phyloP scores from a whole-genome alignment of 2,329 filamentous ascomycete species.

The Juglanconis oblonga region DNA sequence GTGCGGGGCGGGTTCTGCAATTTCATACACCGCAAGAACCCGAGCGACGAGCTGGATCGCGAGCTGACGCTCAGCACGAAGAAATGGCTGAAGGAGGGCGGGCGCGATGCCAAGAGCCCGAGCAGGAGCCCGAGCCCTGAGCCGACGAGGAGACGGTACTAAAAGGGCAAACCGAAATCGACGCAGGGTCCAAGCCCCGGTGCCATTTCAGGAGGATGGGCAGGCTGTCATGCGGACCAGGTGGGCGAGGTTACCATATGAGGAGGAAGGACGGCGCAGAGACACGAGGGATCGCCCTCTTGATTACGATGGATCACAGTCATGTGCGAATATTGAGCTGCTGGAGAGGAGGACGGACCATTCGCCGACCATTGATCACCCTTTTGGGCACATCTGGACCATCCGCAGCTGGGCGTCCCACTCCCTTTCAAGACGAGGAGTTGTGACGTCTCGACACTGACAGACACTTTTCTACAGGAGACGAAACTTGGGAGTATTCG shows the following conservation, averaged over 20 bases:
- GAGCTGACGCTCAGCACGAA: slow-evolving; percentile 87
- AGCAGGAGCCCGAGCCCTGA: slow-evolving; percentile 84
- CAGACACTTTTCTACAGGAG: not conserved
- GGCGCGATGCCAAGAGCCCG: slow-evolving; percentile 78
- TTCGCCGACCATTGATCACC: no score
- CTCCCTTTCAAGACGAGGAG: not conserved
- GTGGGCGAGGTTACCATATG: not conserved
- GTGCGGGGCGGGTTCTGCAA: slow-evolving; percentile 97
- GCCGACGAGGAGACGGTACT: slow-evolving; percentile 71
- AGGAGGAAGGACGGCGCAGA: not conserved
- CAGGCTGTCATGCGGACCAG: not conserved
- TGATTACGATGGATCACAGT: not conserved
- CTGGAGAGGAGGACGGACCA: not conserved
- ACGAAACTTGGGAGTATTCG: not conserved
- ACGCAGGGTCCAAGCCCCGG: not conserved
- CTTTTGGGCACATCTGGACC: not conserved
- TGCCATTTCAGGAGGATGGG: not conserved
- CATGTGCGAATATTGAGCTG: not conserved
- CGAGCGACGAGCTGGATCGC: slow-evolving; percentile 79
- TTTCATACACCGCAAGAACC: slow-evolving; percentile 98
- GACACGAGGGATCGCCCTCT: not conserved
- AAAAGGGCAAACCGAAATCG: slow-evolving; percentile 22
- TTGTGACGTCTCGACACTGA: not conserved
- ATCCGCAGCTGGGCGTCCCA: not conserved
- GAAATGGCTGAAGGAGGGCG: slow-evolving; percentile 89